These are phyloP conservation scores for Scedosporium aurantiacum DNA, from an alignment of 2,329 filamentous ascomycete genomes.

Conservation along the genomic window DNA sequence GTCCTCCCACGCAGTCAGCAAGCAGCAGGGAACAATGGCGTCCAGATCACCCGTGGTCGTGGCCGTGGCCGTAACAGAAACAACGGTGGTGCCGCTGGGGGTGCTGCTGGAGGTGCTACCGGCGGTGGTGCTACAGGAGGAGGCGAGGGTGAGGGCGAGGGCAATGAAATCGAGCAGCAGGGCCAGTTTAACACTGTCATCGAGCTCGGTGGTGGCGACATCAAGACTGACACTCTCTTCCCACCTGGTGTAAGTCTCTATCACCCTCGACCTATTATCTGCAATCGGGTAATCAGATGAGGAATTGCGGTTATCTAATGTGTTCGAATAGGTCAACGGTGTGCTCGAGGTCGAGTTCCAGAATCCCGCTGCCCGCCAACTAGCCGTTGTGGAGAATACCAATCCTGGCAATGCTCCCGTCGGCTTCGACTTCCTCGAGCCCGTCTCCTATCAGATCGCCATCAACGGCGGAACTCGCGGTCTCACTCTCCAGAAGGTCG, in stretches of 20 bases:
- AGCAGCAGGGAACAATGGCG: background rate
- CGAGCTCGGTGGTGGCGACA: slow-evolving; percentile 18
- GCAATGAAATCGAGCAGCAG: slow-evolving; percentile 20
- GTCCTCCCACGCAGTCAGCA: background rate
- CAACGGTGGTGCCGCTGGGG: background rate
- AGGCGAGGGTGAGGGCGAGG: slow-evolving; percentile 8
- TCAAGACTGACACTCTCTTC: slow-evolving; percentile 22
- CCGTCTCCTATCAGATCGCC: slow-evolving; percentile 23
- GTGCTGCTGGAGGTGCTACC: background rate
- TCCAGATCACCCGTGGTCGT: background rate
- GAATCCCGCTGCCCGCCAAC: slow-evolving; percentile 19
- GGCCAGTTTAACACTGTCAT: slow-evolving; percentile 19
- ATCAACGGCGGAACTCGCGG: slow-evolving; percentile 20
- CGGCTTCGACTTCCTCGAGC: slow-evolving; percentile 26
- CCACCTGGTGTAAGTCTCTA: slow-evolving; percentile 20
- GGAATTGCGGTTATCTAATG: background rate
- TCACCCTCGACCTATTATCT: background rate
- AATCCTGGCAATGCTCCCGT: slow-evolving; percentile 21
- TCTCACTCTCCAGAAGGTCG: slow-evolving; percentile 26
- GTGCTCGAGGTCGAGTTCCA: slow-evolving; percentile 28
- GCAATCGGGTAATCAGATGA: no score
- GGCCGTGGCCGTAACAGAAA: background rate
- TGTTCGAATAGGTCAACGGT: slow-evolving; percentile 16
- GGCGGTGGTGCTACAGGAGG: background rate
- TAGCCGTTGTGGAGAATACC: slow-evolving; percentile 26